A percentile compares a stretch with the other conserved stretches of the same genome.
These are phyloP conservation scores for Salix udensis DNA, from an alignment of 345 rosid genomes.

Conservation along the genomic window DNA sequence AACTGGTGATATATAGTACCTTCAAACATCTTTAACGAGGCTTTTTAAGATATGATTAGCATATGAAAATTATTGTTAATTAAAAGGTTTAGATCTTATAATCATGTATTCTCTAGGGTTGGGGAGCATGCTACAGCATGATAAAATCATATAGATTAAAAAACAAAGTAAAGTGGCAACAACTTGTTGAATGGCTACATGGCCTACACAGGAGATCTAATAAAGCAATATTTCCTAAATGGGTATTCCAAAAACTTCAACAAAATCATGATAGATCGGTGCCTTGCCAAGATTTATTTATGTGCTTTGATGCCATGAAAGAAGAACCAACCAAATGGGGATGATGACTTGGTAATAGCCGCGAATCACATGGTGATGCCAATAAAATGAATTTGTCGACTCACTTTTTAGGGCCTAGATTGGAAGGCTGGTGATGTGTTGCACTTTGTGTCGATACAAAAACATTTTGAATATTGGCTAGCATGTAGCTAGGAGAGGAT, in stretches of 20 bases:
- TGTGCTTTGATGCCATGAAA: neutral
- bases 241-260: conserved; percentile 15
- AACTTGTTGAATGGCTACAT: conserved; percentile 28
- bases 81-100: conserved; percentile 33
- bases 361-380: conserved; percentile 40
- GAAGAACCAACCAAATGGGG: conserved; percentile 26
- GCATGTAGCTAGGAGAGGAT: conserved; percentile 32
- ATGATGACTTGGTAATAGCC: conserved; percentile 26
- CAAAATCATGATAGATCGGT: conserved; percentile 16
- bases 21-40: conserved; percentile 7
- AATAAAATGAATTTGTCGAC: conserved; percentile 56
- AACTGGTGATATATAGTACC: conserved; percentile 31
- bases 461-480: conserved; percentile 40
- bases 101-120: conserved; percentile 23
- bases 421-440: conserved; percentile 27
- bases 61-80: conserved; percentile 21
- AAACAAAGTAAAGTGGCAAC: conserved; percentile 14
- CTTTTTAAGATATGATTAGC: conserved; percentile 36
- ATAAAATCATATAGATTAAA: neutral
- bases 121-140: conserved; percentile 16
- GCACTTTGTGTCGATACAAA: conserved; percentile 24
- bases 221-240: conserved; percentile 42
- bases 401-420: conserved; percentile 43
- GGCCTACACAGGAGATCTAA: conserved; percentile 19
- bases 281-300: neutral